A percentile compares a stretch with the other conserved stretches of the same genome.
Conservation (phyloP, 2,329 filamentous ascomycete genomes). For the Fusarium sp. region DNA sequence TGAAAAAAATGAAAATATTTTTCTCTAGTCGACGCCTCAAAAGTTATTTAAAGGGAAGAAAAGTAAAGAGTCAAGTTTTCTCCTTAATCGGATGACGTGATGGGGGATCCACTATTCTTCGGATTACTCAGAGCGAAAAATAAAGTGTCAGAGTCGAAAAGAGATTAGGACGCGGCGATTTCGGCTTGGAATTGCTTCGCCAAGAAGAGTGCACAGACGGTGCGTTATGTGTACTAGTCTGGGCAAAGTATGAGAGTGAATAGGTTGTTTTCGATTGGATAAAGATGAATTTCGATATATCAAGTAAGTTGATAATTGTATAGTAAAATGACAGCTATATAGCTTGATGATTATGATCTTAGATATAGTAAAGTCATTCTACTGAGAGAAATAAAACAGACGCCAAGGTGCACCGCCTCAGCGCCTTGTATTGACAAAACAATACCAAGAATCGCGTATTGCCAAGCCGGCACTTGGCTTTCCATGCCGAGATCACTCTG, state of each 20-base stretch:
- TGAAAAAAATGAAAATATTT: neutral
- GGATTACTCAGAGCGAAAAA: constrained; percentile 1
- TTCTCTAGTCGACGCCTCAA: neutral
- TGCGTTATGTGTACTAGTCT: constrained; percentile 9
- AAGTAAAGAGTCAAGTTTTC: constrained; percentile 6
- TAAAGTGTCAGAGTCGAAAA: neutral
- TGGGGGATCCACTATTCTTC: constrained; percentile 10
- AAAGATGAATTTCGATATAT: neutral
- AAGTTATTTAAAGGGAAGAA: constrained; percentile 8
- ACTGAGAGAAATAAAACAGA: accelerated
- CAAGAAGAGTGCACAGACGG: constrained; percentile 25
- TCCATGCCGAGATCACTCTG: constrained; percentile 12
- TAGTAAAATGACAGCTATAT: neutral
- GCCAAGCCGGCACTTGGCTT: constrained; percentile 22
- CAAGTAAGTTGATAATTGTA: neutral
- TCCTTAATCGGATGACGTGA: constrained; percentile 35
- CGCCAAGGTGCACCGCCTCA: neutral
- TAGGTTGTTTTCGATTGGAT: accelerated
- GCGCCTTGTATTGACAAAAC: neutral
- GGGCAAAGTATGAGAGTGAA: neutral
- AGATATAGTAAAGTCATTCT: neutral
- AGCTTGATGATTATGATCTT: neutral
- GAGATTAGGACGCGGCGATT: constrained; percentile 11
- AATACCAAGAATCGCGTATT: neutral
- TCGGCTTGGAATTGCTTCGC: constrained; percentile 23